Evolutionary conservation across 1,284 basidiomycete genomes (phyloP), one percentile per base, ranked within the genome.

Genomic region (Ganoderma lingzhi): DNA sequence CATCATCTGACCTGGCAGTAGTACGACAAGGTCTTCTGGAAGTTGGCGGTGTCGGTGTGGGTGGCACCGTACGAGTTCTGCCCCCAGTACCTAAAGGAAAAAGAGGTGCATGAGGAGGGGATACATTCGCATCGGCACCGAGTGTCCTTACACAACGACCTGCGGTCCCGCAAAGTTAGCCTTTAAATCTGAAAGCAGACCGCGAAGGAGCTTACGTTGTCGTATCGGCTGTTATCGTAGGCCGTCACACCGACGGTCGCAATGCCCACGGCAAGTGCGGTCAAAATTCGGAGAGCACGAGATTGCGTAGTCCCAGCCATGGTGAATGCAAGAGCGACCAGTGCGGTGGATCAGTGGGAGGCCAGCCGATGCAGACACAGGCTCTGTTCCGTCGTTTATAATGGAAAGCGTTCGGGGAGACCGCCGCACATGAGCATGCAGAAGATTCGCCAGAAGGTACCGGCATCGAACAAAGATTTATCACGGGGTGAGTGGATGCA

Each of bases 31-130:
- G 82, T 78, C 77, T 90, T 85, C 82, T 89, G 89, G 74, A 81
- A 90, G 75, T 88, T 84, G 39, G 85, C 83, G 3, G 81, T 78
- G 71, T 88, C 84, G 35, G 77, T 62, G 72, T 88, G 81, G 6
- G 81, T 82, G 1, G 89, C 89, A 45, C 89, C 89, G 71, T 89
- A 89, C 3, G 88, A 89, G 76, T 91, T 90, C 79, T 91, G 89
- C 61, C 89, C 90, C 88, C 88, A 91, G 76, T 90, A 90, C 30
- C 86, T 88, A 71, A 39, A 17, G 66, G 14, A 56, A 68, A 39
- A 8, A 15, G n/a, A 35, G 28, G 14, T 19, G 39, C 23, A 55
- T 69, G 45, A 70, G 45, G 41, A 62, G 44, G 60, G 51, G 60
- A 64, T 19, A n/a, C 17, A 45, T 17, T 45, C 51, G 15, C 23